phyloP scores from a whole-genome alignment of 2,329 filamentous ascomycete species.

The Xylaria sp. region DNA sequence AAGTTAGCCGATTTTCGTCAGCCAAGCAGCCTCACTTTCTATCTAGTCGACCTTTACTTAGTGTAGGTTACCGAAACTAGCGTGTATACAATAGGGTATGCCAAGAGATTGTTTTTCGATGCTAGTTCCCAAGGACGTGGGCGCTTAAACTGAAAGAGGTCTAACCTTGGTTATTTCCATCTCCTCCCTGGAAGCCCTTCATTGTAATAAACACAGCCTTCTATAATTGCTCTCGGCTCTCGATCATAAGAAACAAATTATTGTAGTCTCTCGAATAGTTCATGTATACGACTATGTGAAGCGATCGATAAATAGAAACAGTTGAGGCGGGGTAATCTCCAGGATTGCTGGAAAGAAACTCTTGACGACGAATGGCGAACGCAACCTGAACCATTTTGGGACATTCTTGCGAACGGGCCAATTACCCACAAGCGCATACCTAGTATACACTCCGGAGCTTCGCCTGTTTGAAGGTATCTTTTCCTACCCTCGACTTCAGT shows the following conservation, averaged over 20 bases:
- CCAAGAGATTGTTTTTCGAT: background rate
- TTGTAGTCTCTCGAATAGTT: background rate
- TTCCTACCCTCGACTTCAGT: background rate
- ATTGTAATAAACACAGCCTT: background rate
- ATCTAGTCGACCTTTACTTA: no score
- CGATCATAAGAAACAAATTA: background rate
- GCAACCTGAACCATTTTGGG: constrained; percentile 32
- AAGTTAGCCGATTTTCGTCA: no score
- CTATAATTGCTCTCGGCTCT: background rate
- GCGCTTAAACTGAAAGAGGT: background rate
- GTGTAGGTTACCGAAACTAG: no score
- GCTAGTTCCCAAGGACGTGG: background rate
- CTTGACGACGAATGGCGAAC: constrained; percentile 5
- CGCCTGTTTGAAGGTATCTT: background rate
- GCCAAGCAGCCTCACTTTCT: background rate
- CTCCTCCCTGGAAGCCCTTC: background rate
- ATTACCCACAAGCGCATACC: background rate
- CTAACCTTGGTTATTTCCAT: background rate
- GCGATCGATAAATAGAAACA: background rate
- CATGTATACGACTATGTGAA: background rate
- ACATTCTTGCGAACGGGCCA: constrained; percentile 38
- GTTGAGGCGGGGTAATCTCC: background rate
- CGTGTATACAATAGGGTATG: background rate
- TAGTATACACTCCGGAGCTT: background rate
- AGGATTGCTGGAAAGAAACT: background rate